phyloP scores from a whole-genome alignment of 805 yeast species.

The Candida yuanshanica region DNA sequence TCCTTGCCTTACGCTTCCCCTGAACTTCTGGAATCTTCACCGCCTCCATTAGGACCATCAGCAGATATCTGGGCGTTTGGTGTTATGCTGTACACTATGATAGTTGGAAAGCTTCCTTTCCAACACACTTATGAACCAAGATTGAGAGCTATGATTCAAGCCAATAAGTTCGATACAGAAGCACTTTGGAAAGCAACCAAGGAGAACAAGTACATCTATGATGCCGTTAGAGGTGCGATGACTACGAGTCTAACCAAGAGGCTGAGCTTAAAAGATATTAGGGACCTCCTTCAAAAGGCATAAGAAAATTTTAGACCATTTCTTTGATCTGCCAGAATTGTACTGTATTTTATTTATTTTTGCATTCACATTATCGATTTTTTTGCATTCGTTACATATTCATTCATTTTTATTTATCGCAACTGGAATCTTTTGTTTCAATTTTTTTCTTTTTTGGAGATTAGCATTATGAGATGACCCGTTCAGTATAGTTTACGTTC shows the following conservation, averaged over 20 bases:
- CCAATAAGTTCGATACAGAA: conserved; percentile 53
- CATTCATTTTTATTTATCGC: no score
- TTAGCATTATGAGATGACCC: no score
- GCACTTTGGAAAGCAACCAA: conserved; percentile 39
- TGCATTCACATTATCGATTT: no score
- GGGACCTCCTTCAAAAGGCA: not conserved
- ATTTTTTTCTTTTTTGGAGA: no score
- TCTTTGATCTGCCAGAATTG: no score
- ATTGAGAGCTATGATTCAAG: conserved; percentile 62
- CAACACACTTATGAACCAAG: conserved; percentile 80
- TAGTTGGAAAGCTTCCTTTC: conserved; percentile 74
- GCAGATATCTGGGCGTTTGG: conserved; percentile 94
- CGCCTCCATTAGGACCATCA: conserved; percentile 54
- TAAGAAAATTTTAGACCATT: no score
- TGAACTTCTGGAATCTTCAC: conserved; percentile 61
- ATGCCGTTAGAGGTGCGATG: conserved; percentile 49
- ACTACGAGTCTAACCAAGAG: conserved; percentile 45
- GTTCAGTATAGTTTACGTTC: no score
- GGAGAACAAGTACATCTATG: conserved; percentile 20
- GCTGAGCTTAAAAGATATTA: conserved; percentile 36
- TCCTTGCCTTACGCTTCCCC: conserved; percentile 93
- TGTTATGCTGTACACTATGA: conserved; percentile 65
- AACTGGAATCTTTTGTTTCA: no score
- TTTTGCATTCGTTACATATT: no score
- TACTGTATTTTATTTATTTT: no score